Evolutionary conservation across 1,284 basidiomycete species (phyloP), one percentile per base, ranked within the genome.

Genomic region (Violaceomyces palustris): DNA sequence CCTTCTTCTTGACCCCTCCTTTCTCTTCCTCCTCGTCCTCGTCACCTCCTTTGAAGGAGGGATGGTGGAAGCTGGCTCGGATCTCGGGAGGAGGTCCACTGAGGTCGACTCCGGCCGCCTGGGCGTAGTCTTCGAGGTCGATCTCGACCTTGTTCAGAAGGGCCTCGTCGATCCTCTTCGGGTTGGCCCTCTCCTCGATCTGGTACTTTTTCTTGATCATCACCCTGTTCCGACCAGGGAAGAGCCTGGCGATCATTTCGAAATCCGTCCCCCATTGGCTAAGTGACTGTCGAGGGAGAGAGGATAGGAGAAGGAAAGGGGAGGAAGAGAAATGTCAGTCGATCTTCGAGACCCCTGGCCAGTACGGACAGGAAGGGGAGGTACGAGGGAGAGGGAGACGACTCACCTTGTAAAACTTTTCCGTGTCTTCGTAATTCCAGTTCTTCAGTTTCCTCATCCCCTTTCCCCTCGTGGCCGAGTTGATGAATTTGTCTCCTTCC

Each of bases 161-260:
- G 12, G 70, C 70, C 18, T 45, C 55, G 35, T 68, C 63, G 7
- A 73, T 39, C 29, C 59, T 42, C 34, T 51, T 42, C 6, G 83
- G 79, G 66, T 89, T 84, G 64, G 79, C 82, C 74, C 82, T 86
- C 70, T 92, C 89, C 73, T 92, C 88, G 0, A 82, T 79, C 62
- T 86, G 88, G 78, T 88, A 92, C 73, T 93, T 93, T 65, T 85
- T 85, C 75, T 89, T 89, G 74, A 90, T 90, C 34, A 87, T 83
- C 61, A 85, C 86, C 14, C 89, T 80, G 64, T 87, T 85, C n/a
- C 89, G 83, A 14, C 84, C 84, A 22, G 88, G 87, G 26, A 92
- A 79, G 9, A 90, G 79, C 51, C 84, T 83, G 2, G 88, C 85
- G 45, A 92, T 89, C 46, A 92, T 81, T 69, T 92, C 88, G 66